phyloP scores from a whole-genome alignment of 208 protist species.

The Vickermania spadyakhi region DNA sequence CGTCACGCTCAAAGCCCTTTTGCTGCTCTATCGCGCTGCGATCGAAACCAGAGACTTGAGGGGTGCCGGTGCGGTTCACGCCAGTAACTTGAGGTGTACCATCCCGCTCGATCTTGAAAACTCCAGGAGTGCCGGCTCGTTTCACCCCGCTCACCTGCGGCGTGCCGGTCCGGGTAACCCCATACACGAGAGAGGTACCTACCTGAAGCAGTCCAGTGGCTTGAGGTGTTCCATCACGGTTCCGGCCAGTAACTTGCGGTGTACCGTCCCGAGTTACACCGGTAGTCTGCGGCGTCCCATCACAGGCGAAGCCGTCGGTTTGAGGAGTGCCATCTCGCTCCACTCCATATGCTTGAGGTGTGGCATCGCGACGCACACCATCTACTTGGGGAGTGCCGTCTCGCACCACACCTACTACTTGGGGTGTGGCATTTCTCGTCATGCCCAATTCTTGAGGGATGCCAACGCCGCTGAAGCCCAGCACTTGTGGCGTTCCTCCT shows the following conservation, averaged over 20 bases:
- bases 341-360: background rate
- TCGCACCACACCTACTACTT: background rate
- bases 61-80: background rate
- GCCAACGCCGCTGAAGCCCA: background rate
- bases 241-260: background rate
- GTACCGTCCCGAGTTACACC: background rate
- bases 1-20: background rate
- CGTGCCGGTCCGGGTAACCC: background rate
- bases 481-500: background rate
- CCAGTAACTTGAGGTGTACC: background rate
- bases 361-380: background rate
- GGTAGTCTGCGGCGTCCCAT: background rate
- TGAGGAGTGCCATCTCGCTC: background rate
- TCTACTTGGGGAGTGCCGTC: background rate
- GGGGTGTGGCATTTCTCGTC: background rate
- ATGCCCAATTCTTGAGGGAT: background rate
- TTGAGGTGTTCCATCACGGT: background rate
- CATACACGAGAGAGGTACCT: background rate
- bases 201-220: background rate
- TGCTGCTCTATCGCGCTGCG: background rate
- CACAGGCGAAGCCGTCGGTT: background rate
- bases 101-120: background rate
- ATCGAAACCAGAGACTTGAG: background rate
- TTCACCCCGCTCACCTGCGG: background rate
- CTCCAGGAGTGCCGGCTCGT: background rate